Evolutionary conservation across 139 green algal species (phyloP).

Genomic region (Dunaliella primolecta): DNA sequence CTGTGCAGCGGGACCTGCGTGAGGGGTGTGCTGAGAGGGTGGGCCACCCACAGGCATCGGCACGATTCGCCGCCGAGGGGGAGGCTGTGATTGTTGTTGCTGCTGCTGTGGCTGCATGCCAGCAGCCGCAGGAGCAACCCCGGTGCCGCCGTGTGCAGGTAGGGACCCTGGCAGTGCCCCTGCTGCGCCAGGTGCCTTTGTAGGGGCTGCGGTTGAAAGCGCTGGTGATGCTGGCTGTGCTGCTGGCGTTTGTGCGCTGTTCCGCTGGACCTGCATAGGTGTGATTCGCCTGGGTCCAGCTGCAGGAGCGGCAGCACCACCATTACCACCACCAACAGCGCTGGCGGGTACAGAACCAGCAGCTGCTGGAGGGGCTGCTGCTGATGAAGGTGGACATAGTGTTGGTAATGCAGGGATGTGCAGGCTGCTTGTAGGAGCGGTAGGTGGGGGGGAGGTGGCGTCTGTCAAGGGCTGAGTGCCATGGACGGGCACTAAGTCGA

Average conservation of each 20-base stretch:
- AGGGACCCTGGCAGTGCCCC: background rate
- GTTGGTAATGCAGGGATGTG: conserved; percentile 9
- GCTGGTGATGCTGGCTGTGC: background rate
- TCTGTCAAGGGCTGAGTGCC: too few species aligned
- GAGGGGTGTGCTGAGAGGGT: background rate
- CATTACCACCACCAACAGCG: conserved; percentile 1
- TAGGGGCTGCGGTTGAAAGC: background rate
- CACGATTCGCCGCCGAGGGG: conserved; percentile 12
- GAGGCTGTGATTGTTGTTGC: background rate
- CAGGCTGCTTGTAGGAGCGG: too few species aligned
- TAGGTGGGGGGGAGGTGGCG: too few species aligned
- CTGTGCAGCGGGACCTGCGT: background rate
- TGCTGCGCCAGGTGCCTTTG: background rate
- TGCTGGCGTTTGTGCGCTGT: background rate
- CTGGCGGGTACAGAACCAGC: background rate
- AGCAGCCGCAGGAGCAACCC: background rate
- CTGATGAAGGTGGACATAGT: background rate
- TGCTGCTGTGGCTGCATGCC: background rate
- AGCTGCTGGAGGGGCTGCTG: conserved; percentile 11
- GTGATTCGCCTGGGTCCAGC: conserved; percentile 20
- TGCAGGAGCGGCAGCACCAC: conserved; percentile 11
- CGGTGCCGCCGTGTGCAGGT: background rate
- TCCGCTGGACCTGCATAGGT: conserved; percentile 15
- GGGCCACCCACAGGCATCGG: background rate
- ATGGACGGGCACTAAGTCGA: too few species aligned